Percentiles rank a stretch among this genome's conserved stretches.
phyloP scores from a whole-genome alignment of 768 basidiomycete species.

The Mycena crocata region DNA sequence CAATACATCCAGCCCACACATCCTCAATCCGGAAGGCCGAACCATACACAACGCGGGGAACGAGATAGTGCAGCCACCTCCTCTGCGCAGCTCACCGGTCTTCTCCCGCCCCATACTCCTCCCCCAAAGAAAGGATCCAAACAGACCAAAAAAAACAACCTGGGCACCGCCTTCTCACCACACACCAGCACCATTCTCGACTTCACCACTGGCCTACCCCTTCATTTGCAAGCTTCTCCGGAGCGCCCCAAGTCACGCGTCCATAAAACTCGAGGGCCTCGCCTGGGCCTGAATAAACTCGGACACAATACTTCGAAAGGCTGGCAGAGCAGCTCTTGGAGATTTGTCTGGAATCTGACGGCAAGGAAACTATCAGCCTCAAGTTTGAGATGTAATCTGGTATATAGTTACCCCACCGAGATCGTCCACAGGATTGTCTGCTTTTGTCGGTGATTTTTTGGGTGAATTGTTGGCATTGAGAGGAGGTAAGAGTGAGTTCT shows the following conservation, averaged over 20 bases:
- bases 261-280: neutral
- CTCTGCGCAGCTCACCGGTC: neutral
- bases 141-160: neutral
- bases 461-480: neutral
- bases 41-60: neutral
- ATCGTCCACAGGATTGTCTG: too few species aligned
- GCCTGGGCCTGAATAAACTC: neutral
- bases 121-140: neutral
- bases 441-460: neutral
- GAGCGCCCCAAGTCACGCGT: neutral
- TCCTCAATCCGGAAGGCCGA: neutral
- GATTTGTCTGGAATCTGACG: too few species aligned
- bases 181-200: neutral
- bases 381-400: too few species aligned
- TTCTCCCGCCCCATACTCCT: neutral
- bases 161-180: neutral
- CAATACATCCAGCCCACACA: neutral
- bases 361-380: too few species aligned
- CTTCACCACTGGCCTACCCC: neutral
- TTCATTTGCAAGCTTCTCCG: constrained; percentile 10
- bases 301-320: neutral
- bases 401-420: too few species aligned
- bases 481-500: constrained; percentile 2
- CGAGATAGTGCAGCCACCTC: neutral
- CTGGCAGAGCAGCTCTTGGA: too few species aligned